phyloP scores from a whole-genome alignment of 208 protist species.

The Wallacemonas sp. region DNA sequence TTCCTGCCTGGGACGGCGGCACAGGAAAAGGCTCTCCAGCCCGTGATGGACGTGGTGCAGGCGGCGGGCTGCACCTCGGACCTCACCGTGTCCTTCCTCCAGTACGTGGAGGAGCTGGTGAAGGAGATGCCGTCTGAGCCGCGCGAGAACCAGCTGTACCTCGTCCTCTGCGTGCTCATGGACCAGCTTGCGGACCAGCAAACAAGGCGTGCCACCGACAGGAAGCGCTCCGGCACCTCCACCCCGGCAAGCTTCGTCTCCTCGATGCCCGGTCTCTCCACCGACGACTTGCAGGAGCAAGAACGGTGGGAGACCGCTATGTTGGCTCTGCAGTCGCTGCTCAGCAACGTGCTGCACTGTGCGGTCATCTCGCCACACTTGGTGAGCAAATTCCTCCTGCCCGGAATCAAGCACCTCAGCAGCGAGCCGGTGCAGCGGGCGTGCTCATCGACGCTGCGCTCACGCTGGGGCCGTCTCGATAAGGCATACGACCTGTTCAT shows the following conservation, averaged over 20 bases:
- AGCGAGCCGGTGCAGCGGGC: slow-evolving; percentile 28
- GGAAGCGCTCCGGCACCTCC: slow-evolving; percentile 11
- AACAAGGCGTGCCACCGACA: slow-evolving; percentile 13
- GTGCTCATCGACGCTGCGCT: slow-evolving; percentile 32
- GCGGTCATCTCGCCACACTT: slow-evolving; percentile 70
- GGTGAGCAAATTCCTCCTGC: slow-evolving; percentile 52
- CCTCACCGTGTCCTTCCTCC: slow-evolving; percentile 41
- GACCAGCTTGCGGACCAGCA: slow-evolving; percentile 42
- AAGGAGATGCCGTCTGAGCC: slow-evolving; percentile 65
- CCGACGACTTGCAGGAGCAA: slow-evolving; percentile 11
- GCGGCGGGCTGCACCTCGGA: slow-evolving; percentile 46
- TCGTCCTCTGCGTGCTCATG: slow-evolving; percentile 54
- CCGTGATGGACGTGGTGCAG: slow-evolving; percentile 41
- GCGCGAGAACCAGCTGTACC: slow-evolving; percentile 65
- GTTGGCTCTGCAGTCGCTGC: slow-evolving; percentile 38
- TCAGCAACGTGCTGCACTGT: slow-evolving; percentile 51
- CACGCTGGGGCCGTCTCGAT: slow-evolving; percentile 42
- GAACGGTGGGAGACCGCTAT: slow-evolving; percentile 49
- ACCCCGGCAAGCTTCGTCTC: not conserved
- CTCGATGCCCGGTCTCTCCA: not conserved
- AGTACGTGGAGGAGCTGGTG: slow-evolving; percentile 55
- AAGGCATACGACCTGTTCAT: slow-evolving; percentile 51
- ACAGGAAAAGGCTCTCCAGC: slow-evolving; percentile 55
- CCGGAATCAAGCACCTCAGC: slow-evolving; percentile 43
- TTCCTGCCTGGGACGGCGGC: slow-evolving; percentile 32